phyloP scores from a whole-genome alignment of 2,329 filamentous ascomycete genomes.

The Botrytis paeoniae region DNA sequence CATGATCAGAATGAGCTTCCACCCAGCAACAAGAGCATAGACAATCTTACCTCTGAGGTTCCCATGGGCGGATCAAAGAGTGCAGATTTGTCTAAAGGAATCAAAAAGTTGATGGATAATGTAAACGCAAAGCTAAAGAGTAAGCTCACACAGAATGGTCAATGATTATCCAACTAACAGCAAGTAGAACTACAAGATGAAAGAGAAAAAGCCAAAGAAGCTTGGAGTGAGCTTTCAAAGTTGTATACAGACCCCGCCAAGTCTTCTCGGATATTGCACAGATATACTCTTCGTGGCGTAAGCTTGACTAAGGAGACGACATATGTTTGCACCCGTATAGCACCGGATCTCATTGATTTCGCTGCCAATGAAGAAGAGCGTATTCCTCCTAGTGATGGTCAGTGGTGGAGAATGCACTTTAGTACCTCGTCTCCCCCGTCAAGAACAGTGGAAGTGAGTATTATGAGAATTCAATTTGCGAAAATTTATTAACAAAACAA shows the following conservation, averaged over 20 bases:
- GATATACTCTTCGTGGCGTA: constrained; percentile 52
- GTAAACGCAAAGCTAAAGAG: constrained; percentile 38
- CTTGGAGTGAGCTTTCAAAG: constrained; percentile 41
- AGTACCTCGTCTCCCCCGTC: constrained; percentile 41
- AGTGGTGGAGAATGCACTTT: constrained; percentile 56
- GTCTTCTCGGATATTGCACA: constrained; percentile 33
- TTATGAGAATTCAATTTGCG: not conserved
- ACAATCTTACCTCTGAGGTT: not conserved
- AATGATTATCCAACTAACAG: constrained; percentile 24
- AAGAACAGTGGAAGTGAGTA: constrained; percentile 49
- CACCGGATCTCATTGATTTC: constrained; percentile 45
- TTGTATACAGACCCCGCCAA: constrained; percentile 39
- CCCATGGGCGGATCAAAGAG: constrained; percentile 22
- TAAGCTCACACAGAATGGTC: constrained; percentile 20
- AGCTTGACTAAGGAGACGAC: constrained; percentile 47
- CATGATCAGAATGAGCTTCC: constrained; percentile 30
- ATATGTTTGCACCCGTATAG: constrained; percentile 49
- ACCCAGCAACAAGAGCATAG: not conserved
- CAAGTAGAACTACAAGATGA: constrained; percentile 33
- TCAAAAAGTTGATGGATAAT: constrained; percentile 33
- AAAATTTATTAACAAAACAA: constrained; percentile 9
- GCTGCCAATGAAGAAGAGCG: constrained; percentile 38
- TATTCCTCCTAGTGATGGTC: constrained; percentile 39
- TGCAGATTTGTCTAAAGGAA: constrained; percentile 29
- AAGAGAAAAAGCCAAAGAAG: constrained; percentile 33